Conservation (phyloP, 169 alveolate genomes). For the Plasmodium inui region DNA sequence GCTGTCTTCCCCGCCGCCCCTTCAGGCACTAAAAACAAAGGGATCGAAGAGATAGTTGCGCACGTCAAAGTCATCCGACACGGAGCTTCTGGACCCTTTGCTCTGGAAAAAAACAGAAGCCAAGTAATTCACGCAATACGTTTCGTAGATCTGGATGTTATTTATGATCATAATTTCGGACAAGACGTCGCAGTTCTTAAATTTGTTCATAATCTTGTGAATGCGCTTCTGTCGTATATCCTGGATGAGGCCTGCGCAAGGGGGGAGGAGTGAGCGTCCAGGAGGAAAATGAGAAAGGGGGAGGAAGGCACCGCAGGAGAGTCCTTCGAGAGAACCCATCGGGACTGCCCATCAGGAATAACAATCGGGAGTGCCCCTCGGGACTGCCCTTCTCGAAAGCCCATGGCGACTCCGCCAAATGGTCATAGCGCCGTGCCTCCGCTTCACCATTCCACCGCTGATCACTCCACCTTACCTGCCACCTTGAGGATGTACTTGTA, state of each 20-base stretch:
- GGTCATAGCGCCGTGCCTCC: too few species aligned
- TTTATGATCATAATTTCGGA: constrained; percentile 58
- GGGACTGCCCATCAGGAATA: too few species aligned
- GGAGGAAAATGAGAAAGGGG: not conserved
- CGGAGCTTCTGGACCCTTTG: not conserved
- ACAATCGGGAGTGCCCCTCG: too few species aligned
- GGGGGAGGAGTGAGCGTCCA: not conserved
- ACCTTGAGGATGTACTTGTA: constrained; percentile 69
- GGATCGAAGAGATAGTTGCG: constrained; percentile 70
- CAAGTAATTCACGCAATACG: constrained; percentile 70
- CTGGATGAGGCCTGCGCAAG: constrained; percentile 49
- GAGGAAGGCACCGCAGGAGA: not conserved
- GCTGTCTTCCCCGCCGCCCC: not conserved
- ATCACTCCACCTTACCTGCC: constrained; percentile 16
- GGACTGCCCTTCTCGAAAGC: too few species aligned
- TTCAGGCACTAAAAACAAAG: constrained; percentile 53
- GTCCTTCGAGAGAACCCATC: too few species aligned
- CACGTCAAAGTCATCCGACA: constrained; percentile 48
- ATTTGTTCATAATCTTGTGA: constrained; percentile 63
- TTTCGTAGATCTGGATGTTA: constrained; percentile 72
- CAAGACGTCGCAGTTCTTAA: constrained; percentile 40
- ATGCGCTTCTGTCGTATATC: constrained; percentile 71
- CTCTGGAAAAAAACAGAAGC: constrained; percentile 74
- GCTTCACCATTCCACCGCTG: not conserved
- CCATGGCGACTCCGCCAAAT: too few species aligned